These are phyloP conservation scores for Chrysopogon serrulatus DNA, from an alignment of 176 grass and related monocot genomes.

Conservation along the genomic window DNA sequence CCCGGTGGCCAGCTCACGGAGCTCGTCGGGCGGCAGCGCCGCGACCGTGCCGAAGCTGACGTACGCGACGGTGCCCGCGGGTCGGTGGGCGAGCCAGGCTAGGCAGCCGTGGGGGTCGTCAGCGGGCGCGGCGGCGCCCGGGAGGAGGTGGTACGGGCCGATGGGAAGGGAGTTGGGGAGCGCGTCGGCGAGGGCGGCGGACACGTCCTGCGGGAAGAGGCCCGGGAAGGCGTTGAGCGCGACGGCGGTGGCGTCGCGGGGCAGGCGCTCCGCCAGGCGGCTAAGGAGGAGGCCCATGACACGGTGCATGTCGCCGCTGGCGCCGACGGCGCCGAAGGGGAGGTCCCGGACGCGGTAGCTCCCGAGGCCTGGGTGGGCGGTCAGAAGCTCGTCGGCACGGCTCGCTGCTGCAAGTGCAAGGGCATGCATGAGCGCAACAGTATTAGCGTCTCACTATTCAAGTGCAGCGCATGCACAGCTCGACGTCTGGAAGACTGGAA, in stretches of 20 bases:
- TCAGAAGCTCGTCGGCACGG: constrained; percentile 19
- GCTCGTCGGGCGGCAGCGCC: constrained; percentile 4
- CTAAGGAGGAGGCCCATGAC: constrained; percentile 20
- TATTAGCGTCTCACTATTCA: too few relatives aligned
- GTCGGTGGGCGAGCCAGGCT: constrained; percentile 42
- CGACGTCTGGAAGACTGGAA: too few relatives aligned
- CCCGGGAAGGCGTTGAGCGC: constrained; percentile 35
- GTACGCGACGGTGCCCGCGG: constrained; percentile 19
- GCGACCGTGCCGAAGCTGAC: constrained; percentile 47
- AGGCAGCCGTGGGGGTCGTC: constrained; percentile 35
- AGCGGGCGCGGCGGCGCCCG: background rate
- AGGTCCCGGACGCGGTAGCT: constrained; percentile 36
- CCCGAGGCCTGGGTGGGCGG: constrained; percentile 7
- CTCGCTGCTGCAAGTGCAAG: background rate
- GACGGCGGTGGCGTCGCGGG: constrained; percentile 9
- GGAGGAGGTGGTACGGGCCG: constrained; percentile 39
- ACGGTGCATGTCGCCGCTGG: constrained; percentile 19
- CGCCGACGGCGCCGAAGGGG: constrained; percentile 30
- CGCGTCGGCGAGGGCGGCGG: background rate
- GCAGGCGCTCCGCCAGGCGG: constrained; percentile 15
- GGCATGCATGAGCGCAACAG: too few relatives aligned
- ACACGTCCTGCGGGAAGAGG: background rate
- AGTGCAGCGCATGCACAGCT: too few relatives aligned
- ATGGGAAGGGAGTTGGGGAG: constrained; percentile 19
- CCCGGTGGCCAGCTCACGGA: constrained; percentile 34